Percentiles rank a stretch among this genome's conserved stretches.
These are phyloP conservation scores for Boletellus sp. DNA, from an alignment of 768 basidiomycete genomes.

Conservation along the genomic window DNA sequence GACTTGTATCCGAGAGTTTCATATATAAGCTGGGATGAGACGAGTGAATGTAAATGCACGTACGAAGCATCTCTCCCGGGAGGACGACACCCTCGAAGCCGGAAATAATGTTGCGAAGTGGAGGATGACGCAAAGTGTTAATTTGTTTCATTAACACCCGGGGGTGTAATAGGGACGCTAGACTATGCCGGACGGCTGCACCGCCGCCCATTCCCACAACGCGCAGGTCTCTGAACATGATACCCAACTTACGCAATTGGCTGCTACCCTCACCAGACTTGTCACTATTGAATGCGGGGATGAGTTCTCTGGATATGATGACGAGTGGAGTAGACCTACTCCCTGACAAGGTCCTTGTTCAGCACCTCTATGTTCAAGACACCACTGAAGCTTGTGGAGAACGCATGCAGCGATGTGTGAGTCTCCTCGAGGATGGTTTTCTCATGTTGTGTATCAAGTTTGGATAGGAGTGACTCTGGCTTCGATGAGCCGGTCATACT, in stretches of 20 bases:
- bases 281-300: neutral
- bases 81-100: conserved; percentile 62
- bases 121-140: conserved; percentile 52
- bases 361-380: conserved; percentile 10
- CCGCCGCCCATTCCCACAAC: conserved; percentile 48
- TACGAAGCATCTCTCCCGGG: conserved; percentile 74
- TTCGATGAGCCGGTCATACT: neutral
- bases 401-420: neutral
- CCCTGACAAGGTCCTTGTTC: conserved; percentile 13
- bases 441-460: neutral
- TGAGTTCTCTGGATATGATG: neutral
- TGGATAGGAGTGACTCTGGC: too few species aligned
- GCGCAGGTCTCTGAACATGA: conserved; percentile 47
- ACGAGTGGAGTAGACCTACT: conserved; percentile 1
- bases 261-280: conserved; percentile 35
- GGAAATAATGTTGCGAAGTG: conserved; percentile 57
- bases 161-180: conserved; percentile 52
- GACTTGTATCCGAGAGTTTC: conserved; percentile 38
- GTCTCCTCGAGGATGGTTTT: neutral
- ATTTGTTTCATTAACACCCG: conserved; percentile 36
- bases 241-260: conserved; percentile 42
- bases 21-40: neutral
- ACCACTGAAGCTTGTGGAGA: neutral
- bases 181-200: conserved; percentile 44
- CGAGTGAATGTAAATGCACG: conserved; percentile 31